phyloP scores from a whole-genome alignment of 208 protist species.

The Borovskyia barvae region DNA sequence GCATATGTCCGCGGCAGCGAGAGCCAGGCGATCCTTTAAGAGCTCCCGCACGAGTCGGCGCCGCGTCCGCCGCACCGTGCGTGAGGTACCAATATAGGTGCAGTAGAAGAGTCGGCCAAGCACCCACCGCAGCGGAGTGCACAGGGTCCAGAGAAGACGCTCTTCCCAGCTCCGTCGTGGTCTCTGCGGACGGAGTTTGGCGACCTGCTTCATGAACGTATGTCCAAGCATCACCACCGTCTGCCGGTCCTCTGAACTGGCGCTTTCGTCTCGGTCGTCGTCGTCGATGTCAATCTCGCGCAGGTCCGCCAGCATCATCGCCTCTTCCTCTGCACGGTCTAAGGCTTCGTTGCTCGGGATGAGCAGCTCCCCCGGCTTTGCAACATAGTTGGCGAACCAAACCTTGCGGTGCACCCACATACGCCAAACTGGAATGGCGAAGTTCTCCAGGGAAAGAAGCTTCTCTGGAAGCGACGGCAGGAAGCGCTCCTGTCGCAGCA shows the following conservation, averaged over 20 bases:
- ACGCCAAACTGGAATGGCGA: conserved; percentile 43
- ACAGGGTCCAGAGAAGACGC: conserved; percentile 27
- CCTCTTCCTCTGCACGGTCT: conserved; percentile 34
- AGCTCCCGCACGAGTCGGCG: conserved; percentile 39
- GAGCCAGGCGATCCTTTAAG: conserved; percentile 40
- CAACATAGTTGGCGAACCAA: conserved; percentile 37
- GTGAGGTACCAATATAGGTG: conserved; percentile 46
- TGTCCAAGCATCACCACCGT: conserved; percentile 46
- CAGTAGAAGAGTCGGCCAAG: conserved; percentile 40
- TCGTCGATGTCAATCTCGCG: conserved; percentile 12
- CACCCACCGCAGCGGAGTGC: conserved; percentile 29
- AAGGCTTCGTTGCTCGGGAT: conserved; percentile 50
- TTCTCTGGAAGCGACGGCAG: conserved; percentile 54
- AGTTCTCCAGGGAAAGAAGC: conserved; percentile 47
- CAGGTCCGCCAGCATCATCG: conserved; percentile 20
- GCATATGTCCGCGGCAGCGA: conserved; percentile 16
- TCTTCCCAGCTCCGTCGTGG: conserved; percentile 30
- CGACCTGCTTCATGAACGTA: conserved; percentile 34
- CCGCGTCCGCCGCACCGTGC: conserved; percentile 36
- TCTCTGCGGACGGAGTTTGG: conserved; percentile 41
- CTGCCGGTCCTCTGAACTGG: conserved; percentile 46
- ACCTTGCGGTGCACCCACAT: conserved; percentile 51
- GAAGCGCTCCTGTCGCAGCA: conserved; percentile 60
- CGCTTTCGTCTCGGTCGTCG: conserved; percentile 34
- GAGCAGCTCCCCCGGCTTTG: conserved; percentile 35